Evolutionary conservation across 2,329 filamentous ascomycete genomes (phyloP), one percentile per base, ranked within the genome.

Genomic region (Ophiostoma ulmi): DNA sequence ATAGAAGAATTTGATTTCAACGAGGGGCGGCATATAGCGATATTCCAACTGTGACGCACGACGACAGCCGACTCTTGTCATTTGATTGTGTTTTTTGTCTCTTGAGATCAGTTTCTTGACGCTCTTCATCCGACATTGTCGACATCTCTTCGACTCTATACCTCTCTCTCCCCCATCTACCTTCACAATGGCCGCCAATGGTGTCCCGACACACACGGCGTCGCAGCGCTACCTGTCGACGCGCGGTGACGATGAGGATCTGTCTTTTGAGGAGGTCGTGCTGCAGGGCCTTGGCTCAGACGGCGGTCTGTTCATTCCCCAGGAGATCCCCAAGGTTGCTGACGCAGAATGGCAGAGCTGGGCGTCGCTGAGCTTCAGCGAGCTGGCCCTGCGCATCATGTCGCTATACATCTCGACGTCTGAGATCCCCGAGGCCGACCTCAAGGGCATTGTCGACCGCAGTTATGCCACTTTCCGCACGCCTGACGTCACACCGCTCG

Each of bases 391-490:
- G 80, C 86, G 93, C 78, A 89, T 98, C 78, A 88, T 97, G 79
- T 91, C 89, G 67, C 88, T 97, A 69, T 98, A 95, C 82, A 93
- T 98, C 77, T 94, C 93, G 0, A 81, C 87, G 41, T 83, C 86
- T 70, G 94, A 98, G 81, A 96, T 98, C 72, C 92, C 94, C 13
- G 77, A 88, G 38, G 83, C 86, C 71, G 93, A 97, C 76, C 86
- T 99, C 55, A 92, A 91, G 79, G 87, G 85, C 73, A 93, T 99
- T 78, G 91, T 98, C 79, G 83, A 89, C 75, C 87, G 89, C 76
- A 95, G 91, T 77, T 99, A 99, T 79, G 87, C 91, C 26, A 97
- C 93, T 10, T 99, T 99, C 83, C 91, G 94, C 75, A 85, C 88
- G 44, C 81, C 88, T 61, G 88, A 96, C 70, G 88, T 92, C 61